Evolutionary conservation across 2,329 filamentous ascomycete genomes (phyloP).

Genomic region (Fusarium hostae): DNA sequence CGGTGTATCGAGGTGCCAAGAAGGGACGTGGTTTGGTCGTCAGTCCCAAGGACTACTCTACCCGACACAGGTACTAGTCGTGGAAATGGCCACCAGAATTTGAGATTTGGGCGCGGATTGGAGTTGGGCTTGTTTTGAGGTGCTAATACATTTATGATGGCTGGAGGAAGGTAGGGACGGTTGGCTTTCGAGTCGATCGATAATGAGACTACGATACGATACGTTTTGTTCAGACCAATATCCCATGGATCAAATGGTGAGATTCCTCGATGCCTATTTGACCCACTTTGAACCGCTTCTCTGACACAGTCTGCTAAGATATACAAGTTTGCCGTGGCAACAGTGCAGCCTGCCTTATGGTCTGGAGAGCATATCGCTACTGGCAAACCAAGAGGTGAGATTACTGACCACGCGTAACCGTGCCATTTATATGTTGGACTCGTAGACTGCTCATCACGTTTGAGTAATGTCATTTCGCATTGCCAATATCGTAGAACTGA

Average conservation of each 20-base stretch:
- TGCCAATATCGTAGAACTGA: background rate
- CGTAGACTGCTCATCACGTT: background rate
- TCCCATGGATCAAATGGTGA: slow-evolving; percentile 32
- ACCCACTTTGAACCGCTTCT: slow-evolving; percentile 11
- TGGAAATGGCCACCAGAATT: background rate
- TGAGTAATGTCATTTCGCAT: background rate
- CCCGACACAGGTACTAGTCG: slow-evolving; percentile 41
- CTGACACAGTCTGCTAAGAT: slow-evolving; percentile 36
- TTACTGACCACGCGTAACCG: background rate
- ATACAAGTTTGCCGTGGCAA: slow-evolving; percentile 19
- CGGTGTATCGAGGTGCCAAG: slow-evolving; percentile 97
- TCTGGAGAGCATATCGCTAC: background rate
- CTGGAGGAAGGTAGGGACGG: slow-evolving; percentile 13
- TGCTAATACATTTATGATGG: slow-evolving; percentile 28
- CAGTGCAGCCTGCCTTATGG: background rate
- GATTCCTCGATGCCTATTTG: slow-evolving; percentile 32
- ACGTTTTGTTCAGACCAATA: background rate
- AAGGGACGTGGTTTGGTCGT: slow-evolving; percentile 97
- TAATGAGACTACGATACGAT: slow-evolving; percentile 28
- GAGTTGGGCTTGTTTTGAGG: slow-evolving; percentile 9
- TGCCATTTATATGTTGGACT: background rate
- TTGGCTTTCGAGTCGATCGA: slow-evolving; percentile 22
- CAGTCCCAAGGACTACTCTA: slow-evolving; percentile 78
- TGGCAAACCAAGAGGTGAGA: slow-evolving; percentile 11
- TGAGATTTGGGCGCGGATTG: slow-evolving; percentile 10